Percentiles rank a stretch among this genome's conserved stretches.
Conservation (phyloP, 768 basidiomycete genomes). For the Pholiota conissans region DNA sequence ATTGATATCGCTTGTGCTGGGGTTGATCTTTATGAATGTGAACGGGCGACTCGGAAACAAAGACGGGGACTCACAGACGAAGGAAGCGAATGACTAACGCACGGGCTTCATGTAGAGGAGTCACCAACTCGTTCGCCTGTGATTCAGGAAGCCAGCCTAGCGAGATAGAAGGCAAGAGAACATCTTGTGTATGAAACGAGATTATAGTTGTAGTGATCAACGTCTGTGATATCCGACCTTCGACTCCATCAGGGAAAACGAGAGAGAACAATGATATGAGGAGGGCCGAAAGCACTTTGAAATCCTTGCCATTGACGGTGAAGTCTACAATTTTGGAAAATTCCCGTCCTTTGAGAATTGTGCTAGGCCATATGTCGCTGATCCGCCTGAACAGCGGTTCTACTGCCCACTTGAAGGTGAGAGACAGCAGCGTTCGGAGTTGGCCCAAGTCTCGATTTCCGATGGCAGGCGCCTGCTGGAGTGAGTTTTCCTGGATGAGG, state of each 20-base stretch:
- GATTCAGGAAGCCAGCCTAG: conserved; percentile 76
- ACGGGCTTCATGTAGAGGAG: conserved; percentile 47
- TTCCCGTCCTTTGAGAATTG: conserved; percentile 10
- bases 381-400: conserved; percentile 51
- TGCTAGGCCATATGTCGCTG: conserved; percentile 35
- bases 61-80: conserved; percentile 50
- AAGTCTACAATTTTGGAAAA: conserved; percentile 45
- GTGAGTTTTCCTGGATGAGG: background rate
- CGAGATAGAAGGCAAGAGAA: conserved; percentile 59
- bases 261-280: conserved; percentile 44
- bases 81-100: conserved; percentile 57
- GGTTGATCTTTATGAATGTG: conserved; percentile 47
- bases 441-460: conserved; percentile 68
- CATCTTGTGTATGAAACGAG: conserved; percentile 51
- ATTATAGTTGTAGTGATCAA: conserved; percentile 61
- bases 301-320: conserved; percentile 42
- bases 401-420: conserved; percentile 73
- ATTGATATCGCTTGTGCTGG: conserved; percentile 66
- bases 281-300: conserved; percentile 41
- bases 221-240: conserved; percentile 53
- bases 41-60: conserved; percentile 17
- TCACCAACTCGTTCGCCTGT: conserved; percentile 33
- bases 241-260: conserved; percentile 53
- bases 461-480: conserved; percentile 34
- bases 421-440: conserved; percentile 62